Conservation (phyloP, 129 eudicot genomes). For the Gnaphalium uliginosum region DNA sequence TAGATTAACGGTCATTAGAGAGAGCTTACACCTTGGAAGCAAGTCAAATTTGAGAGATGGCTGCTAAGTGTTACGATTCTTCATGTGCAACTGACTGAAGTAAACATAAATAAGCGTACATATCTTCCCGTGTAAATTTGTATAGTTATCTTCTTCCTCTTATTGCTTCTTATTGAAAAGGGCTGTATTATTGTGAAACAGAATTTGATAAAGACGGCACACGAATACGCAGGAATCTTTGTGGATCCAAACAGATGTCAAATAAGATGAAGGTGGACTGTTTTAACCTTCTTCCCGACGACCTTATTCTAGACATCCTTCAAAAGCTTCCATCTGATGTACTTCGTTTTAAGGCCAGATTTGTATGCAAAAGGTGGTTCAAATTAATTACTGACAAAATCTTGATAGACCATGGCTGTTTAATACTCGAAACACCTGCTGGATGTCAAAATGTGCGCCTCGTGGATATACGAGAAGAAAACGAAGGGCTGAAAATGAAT, state of each 20-base stretch:
- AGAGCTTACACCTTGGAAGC: too few species aligned
- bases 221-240: neutral
- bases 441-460: conserved; percentile 13
- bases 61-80: too few species aligned
- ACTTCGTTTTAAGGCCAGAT: conserved; percentile 26
- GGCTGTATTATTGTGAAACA: conserved; percentile 5
- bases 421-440: conserved; percentile 21
- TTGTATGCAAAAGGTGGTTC: conserved; percentile 34
- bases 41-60: too few species aligned
- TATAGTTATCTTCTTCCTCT: neutral
- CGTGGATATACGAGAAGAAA: conserved; percentile 23
- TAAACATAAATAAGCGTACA: neutral
- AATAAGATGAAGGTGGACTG: conserved; percentile 14
- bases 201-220: conserved; percentile 7
- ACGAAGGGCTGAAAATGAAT: conserved; percentile 17
- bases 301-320: conserved; percentile 24
- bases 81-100: too few species aligned
- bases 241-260: conserved; percentile 17
- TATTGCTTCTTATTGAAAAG: neutral
- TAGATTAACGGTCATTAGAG: too few species aligned
- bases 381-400: conserved; percentile 27
- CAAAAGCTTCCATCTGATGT: conserved; percentile 23
- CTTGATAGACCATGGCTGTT: conserved; percentile 31
- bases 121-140: neutral
- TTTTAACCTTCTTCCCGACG: conserved; percentile 10